Evolutionary conservation across 192 early-diverging fungal species (phyloP), one percentile per base, ranked within the genome.

Genomic region (Mortierella alpina): DNA sequence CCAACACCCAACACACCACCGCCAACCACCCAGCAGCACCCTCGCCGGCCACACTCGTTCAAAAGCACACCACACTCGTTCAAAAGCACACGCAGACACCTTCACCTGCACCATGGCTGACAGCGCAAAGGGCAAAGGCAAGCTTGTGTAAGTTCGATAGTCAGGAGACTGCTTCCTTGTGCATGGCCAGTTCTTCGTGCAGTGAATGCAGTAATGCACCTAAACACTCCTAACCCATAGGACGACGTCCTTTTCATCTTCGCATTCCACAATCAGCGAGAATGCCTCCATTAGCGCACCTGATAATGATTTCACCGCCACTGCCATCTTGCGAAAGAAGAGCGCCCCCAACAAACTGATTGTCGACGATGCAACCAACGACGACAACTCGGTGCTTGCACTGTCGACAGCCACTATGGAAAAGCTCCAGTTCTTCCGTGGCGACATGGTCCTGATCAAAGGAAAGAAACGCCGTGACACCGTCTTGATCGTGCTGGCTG

Each of bases 391-490:
- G n/a, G 95, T 99, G 22, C 91, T 94, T 64, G 87, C 92, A 49
- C 87, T 99, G 61, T 94, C 92, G 46, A 93, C 94, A 31, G 93
- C 91, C 63, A 98, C 97, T 23, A 96, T 99, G 87, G 97, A 99
- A 71, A 88, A 85, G 59, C 91, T 99, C 52, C 88, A 91, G 53
- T 89, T 99, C 65, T 99, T 99, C 89, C 86, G 96, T 75, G 98
- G 97, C 66, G 98, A 99, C 86, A 97, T 94, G 72, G 92, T 98
- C 54, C 80, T 99, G 40, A 78, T 99, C 77, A 98, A 98, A 87
- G 98, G 98, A 79, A 99, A 99, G 90, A 98, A 96, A 91, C 92
- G 97, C 82, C 90, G 91, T 73, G 96, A 99, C 82, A 99, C 98
- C 11, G 96, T 98, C 17, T 84, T 99, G 47, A 96, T 98, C 72